These are phyloP conservation scores for Arthroderma uncinatum DNA, from an alignment of 2,329 filamentous ascomycete species.

Conservation along the genomic window DNA sequence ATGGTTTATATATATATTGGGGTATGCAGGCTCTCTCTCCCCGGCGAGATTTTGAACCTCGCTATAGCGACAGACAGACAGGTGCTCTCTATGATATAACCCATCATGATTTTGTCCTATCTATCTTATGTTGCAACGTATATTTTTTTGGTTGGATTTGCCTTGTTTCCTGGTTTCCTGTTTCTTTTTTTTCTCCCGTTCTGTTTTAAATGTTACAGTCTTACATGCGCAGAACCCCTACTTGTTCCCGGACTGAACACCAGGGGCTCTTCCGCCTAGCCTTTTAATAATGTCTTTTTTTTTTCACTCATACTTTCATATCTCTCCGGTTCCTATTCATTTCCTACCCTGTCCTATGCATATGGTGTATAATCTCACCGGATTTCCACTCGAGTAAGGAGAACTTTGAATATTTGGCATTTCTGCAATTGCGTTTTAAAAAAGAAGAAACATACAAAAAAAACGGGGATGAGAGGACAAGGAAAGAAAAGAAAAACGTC, in stretches of 20 bases:
- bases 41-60: neutral
- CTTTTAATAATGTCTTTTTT: conserved; percentile 5
- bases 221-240: neutral
- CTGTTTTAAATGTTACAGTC: neutral
- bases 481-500: neutral
- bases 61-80: neutral
- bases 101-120: neutral
- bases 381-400: neutral
- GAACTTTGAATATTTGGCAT: neutral
- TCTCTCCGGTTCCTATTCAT: neutral
- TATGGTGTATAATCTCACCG: neutral
- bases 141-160: neutral
- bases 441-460: neutral
- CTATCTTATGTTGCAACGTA: conserved; percentile 6
- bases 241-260: conserved; percentile 3
- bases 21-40: neutral
- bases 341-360: neutral
- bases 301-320: neutral
- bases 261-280: neutral
- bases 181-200: neutral
- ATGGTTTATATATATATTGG: neutral
- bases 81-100: neutral
- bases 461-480: neutral
- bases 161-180: neutral
- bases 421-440: neutral